Conservation (phyloP, 1,284 basidiomycete species). For the Phlebopus sp. region DNA sequence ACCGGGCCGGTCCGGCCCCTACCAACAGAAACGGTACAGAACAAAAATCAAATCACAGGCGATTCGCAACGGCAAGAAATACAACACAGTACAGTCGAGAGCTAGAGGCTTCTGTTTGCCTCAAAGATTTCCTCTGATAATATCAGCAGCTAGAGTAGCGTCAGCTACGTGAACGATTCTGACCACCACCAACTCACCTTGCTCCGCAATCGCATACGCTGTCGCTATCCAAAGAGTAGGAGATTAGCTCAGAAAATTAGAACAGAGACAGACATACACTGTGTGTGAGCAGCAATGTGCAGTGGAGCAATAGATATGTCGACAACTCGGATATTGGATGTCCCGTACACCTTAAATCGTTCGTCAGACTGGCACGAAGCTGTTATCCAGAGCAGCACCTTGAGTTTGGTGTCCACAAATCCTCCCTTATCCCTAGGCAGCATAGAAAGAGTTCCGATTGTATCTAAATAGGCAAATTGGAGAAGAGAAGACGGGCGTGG, state of each 20-base stretch:
- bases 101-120: too few species aligned
- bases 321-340: conserved; percentile 31
- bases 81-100: too few species aligned
- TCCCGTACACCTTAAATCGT: conserved; percentile 28
- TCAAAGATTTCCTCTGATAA: conserved; percentile 1
- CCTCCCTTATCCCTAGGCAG: conserved; percentile 51
- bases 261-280: conserved; percentile 4
- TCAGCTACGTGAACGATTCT: neutral
- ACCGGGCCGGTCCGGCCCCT: too few species aligned
- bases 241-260: neutral
- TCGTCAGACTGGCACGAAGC: neutral
- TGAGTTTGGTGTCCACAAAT: conserved; percentile 51
- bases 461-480: conserved; percentile 14
- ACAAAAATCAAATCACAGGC: too few species aligned
- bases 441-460: conserved; percentile 45
- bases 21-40: too few species aligned
- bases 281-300: conserved; percentile 19
- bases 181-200: neutral
- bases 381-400: conserved; percentile 29
- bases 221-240: conserved; percentile 9
- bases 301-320: conserved; percentile 27
- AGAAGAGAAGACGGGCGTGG: neutral
- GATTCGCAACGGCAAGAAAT: too few species aligned
- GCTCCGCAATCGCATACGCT: conserved; percentile 18
- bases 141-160: conserved; percentile 1